Conservation (phyloP, 192 early-diverging fungal species). For the Entophlyctis helioformis region DNA sequence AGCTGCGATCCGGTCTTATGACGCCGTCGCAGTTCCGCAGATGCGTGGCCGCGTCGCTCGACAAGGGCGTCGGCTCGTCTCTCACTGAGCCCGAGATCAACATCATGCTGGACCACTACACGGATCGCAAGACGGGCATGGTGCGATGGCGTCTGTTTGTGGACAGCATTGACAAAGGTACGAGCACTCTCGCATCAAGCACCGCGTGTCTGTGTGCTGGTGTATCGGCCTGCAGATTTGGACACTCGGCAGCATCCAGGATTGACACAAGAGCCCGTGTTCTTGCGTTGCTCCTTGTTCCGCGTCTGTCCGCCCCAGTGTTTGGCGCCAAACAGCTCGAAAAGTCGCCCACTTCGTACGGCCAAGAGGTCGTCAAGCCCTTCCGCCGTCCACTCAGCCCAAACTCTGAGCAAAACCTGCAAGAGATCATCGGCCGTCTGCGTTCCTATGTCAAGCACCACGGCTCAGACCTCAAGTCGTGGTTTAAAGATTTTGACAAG, state of each 20-base stretch:
- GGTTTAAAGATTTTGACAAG: slow-evolving; percentile 52
- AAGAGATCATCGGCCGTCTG: slow-evolving; percentile 26
- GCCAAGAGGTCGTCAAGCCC: slow-evolving; percentile 22
- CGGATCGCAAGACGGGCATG: slow-evolving; percentile 12
- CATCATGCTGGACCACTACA: slow-evolving; percentile 23
- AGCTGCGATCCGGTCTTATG: slow-evolving; percentile 29
- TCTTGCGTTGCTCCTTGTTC: too few species aligned
- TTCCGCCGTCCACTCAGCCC: slow-evolving; percentile 29
- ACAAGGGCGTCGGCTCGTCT: slow-evolving; percentile 18
- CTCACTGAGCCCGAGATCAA: slow-evolving; percentile 21
- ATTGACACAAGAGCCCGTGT: too few species aligned
- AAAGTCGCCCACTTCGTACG: slow-evolving; percentile 25
- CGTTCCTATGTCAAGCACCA: slow-evolving; percentile 37
- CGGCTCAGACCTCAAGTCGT: slow-evolving; percentile 42
- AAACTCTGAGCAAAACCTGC: slow-evolving; percentile 10
- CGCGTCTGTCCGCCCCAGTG: slow-evolving; percentile 12
- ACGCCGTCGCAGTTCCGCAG: slow-evolving; percentile 32
- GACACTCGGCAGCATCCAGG: too few species aligned
- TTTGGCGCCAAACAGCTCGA: slow-evolving; percentile 35
- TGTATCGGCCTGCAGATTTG: too few species aligned
- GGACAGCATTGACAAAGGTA: slow-evolving; percentile 41
- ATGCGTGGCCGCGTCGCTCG: slow-evolving; percentile 24
- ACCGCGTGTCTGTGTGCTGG: too few species aligned
- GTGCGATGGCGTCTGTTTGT: slow-evolving; percentile 37
- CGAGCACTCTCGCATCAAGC: too few species aligned